Percentiles rank a stretch among this genome's conserved stretches.
phyloP scores from a whole-genome alignment of 257 asterid genomes.

The Nicotiana undulata region DNA sequence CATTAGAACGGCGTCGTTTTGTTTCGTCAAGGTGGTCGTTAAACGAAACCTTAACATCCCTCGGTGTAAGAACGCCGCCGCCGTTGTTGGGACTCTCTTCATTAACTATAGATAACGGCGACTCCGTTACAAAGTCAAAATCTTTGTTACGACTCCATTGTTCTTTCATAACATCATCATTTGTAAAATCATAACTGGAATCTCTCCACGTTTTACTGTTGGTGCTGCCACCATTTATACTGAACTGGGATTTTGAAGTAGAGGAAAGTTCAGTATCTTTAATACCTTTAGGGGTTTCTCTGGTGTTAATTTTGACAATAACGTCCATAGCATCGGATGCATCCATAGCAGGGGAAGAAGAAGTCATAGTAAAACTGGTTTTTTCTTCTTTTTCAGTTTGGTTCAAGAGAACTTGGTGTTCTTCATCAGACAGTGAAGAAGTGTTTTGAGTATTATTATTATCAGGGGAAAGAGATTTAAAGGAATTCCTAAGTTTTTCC shows the following conservation, averaged over 20 bases:
- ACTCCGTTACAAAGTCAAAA: conserved; percentile 36
- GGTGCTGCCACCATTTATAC: background rate
- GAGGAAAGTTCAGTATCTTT: background rate
- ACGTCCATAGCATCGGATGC: conserved; percentile 14
- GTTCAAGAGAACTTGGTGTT: conserved; percentile 15
- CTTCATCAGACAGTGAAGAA: conserved; percentile 6
- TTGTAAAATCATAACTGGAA: conserved; percentile 41
- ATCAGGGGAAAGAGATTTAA: conserved; percentile 7
- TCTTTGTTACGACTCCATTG: conserved; percentile 9
- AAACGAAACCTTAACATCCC: conserved; percentile 41
- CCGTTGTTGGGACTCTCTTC: conserved; percentile 40
- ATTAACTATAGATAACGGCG: conserved; percentile 30
- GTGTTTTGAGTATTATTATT: background rate
- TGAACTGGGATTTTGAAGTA: background rate
- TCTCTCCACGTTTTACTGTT: conserved; percentile 25
- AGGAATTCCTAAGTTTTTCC: conserved; percentile 10
- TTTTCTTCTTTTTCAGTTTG: background rate
- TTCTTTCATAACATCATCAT: conserved; percentile 23
- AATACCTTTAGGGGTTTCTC: background rate
- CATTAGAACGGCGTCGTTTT: conserved; percentile 43
- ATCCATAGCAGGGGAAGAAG: background rate
- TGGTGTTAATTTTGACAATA: conserved; percentile 10
- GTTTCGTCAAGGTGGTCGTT: conserved; percentile 16
- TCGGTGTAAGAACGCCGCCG: conserved; percentile 21
- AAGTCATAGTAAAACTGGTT: background rate